These are phyloP conservation scores for Handroanthus guayacan DNA, from an alignment of 257 asterid genomes.

Conservation along the genomic window DNA sequence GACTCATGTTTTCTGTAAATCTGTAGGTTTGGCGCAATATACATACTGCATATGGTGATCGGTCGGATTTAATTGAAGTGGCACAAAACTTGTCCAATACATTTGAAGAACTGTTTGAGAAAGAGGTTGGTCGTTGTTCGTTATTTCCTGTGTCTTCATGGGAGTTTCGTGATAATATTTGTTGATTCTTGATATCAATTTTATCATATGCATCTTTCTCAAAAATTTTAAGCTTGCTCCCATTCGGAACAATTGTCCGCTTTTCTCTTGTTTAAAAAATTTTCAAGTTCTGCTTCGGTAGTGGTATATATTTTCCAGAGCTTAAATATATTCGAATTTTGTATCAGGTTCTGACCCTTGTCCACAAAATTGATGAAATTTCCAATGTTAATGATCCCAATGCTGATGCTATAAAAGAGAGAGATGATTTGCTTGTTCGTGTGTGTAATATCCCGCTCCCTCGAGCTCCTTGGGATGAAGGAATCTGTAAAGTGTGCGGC, in stretches of 20 bases:
- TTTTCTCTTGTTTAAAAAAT: slow-evolving; percentile 14
- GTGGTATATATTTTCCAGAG: slow-evolving; percentile 22
- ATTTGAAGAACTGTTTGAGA: slow-evolving; percentile 77
- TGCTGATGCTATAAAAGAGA: slow-evolving; percentile 62
- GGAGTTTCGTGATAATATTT: slow-evolving; percentile 17
- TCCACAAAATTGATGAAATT: slow-evolving; percentile 57
- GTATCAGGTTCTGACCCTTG: slow-evolving; percentile 72
- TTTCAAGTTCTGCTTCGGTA: slow-evolving; percentile 17
- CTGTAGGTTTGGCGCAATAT: slow-evolving; percentile 82
- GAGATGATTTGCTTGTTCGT: slow-evolving; percentile 63
- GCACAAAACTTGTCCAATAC: slow-evolving; percentile 69
- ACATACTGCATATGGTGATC: slow-evolving; percentile 72
- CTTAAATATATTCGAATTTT: slow-evolving; percentile 34
- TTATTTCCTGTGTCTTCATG: slow-evolving; percentile 33
- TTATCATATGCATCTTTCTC: slow-evolving; percentile 13
- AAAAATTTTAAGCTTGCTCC: slow-evolving; percentile 22
- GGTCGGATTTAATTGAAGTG: slow-evolving; percentile 63
- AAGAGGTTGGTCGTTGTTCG: slow-evolving; percentile 65
- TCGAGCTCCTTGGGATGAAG: slow-evolving; percentile 98
- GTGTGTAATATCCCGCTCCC: slow-evolving; percentile 73
- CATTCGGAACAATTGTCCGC: neutral
- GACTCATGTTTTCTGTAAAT: slow-evolving; percentile 20
- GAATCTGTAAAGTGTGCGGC: slow-evolving; percentile 94
- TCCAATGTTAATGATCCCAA: slow-evolving; percentile 43
- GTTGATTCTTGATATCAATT: neutral